Evolutionary conservation across 2,329 filamentous ascomycete genomes (phyloP), one percentile per base, ranked within the genome.

Genomic region (Ophiognomonia clavigignenti-juglandacearum): DNA sequence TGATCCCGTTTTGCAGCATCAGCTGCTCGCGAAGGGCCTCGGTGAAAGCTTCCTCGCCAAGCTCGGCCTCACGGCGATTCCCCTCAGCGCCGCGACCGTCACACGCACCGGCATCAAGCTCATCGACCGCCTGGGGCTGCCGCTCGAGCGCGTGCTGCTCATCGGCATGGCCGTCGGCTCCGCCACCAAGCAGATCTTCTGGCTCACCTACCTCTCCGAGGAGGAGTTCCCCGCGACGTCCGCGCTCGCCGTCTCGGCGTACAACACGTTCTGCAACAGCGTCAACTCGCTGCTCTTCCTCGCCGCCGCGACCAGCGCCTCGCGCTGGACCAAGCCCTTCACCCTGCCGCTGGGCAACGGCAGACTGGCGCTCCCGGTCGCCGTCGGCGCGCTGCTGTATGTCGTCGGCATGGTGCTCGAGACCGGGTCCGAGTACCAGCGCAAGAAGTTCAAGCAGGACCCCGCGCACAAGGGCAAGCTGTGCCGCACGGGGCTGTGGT

Each of bases 211-310:
- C 22, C 59, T 78, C 3, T 71, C 68, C 16, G 62, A 70, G 39
- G 77, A 82, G 53, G 67, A 73, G 11, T 74, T 83, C 62, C 64
- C 65, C 1, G 62, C 70, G 0, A 19, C 38, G 1, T 59, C 63
- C 3, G 77, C 77, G 0, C 35, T 70, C 0, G 48, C 61, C 3
- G 67, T 84, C 13, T 63, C 65, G 13, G 42, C 60, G 2, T 79
- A 76, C 67, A 84, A 85, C 60, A 69, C 70, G 0, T 29, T 75
- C 9, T 59, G 73, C 57, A 83, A 83, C 64, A 67, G 67, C n/a
- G 13, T 73, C 24, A 82, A 77, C 60, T 70, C 72, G 0, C 68
- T 84, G 13, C 64, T 81, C 14, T 75, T 80, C 54, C 61, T 78
- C 26, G 68, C 70, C 34, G 58, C 68, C 3, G 63, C 69, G 14